phyloP scores from a whole-genome alignment of 208 protist genomes.

The Leishmania amazonensis region DNA sequence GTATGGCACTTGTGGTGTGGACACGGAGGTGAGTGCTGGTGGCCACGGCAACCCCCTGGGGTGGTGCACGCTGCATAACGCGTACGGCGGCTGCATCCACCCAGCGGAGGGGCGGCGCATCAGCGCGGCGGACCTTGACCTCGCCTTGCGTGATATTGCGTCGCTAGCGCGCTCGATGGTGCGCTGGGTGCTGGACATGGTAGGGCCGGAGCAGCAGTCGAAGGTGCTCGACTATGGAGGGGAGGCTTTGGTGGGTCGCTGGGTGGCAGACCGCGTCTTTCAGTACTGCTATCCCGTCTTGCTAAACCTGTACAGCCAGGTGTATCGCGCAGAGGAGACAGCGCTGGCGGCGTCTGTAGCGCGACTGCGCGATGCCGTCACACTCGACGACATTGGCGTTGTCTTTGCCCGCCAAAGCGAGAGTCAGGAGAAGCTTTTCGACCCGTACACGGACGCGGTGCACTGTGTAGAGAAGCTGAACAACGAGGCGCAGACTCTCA shows the following conservation, averaged over 20 bases:
- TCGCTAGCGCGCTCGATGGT: constrained; percentile 68
- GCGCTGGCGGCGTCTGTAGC: constrained; percentile 40
- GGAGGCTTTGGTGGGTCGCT: constrained; percentile 55
- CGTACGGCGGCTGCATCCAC: constrained; percentile 83
- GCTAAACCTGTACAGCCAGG: constrained; percentile 73
- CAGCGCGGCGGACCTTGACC: constrained; percentile 50
- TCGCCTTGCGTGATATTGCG: constrained; percentile 72
- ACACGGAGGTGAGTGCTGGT: constrained; percentile 56
- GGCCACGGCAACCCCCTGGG: constrained; percentile 41
- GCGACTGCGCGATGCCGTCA: constrained; percentile 50
- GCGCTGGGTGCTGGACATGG: constrained; percentile 61
- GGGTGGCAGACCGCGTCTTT: constrained; percentile 73
- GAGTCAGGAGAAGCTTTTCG: constrained; percentile 68
- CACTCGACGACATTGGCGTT: constrained; percentile 84
- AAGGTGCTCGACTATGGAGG: constrained; percentile 36
- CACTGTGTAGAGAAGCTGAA: constrained; percentile 72
- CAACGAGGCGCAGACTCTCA: constrained; percentile 44
- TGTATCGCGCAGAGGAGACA: constrained; percentile 53
- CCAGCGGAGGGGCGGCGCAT: constrained; percentile 45
- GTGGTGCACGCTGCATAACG: constrained; percentile 69
- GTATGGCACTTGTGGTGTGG: constrained; percentile 73
- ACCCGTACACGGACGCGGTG: constrained; percentile 84
- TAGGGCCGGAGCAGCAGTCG: constrained; percentile 40
- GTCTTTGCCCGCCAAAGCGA: constrained; percentile 63
- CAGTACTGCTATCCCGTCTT: constrained; percentile 54